Conservation (phyloP, 345 rosid genomes). For the Streptanthus diversifolius region DNA sequence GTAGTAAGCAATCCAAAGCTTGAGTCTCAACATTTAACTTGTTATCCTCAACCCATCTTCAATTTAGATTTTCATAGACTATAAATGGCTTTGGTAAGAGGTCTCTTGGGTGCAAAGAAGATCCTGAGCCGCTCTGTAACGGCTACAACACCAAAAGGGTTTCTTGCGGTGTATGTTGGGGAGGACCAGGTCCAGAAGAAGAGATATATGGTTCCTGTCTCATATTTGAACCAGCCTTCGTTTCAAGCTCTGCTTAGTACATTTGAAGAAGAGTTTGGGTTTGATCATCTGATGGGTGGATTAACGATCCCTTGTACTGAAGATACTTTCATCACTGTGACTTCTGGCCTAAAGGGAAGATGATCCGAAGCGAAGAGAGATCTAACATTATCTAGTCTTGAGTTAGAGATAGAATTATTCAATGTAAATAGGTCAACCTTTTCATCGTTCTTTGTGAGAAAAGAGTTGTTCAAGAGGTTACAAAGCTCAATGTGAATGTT, state of each 20-base stretch:
- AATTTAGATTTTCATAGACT: background rate
- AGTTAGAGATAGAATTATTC: constrained; percentile 9
- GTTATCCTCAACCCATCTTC: background rate
- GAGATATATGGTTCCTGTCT: constrained; percentile 44
- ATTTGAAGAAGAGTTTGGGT: constrained; percentile 51
- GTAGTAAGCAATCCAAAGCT: background rate
- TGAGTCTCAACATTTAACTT: background rate
- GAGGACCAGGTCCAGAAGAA: constrained; percentile 37
- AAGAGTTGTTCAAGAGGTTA: constrained; percentile 15
- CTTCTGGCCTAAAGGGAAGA: constrained; percentile 26
- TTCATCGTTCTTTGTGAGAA: constrained; percentile 1
- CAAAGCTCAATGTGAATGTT: background rate
- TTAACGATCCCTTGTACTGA: constrained; percentile 49
- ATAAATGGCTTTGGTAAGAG: constrained; percentile 15
- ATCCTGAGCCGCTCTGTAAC: constrained; percentile 23
- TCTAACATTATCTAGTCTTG: background rate
- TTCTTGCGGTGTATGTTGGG: constrained; percentile 49
- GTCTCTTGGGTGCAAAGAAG: constrained; percentile 16
- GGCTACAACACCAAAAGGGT: constrained; percentile 35
- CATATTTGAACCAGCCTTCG: constrained; percentile 37
- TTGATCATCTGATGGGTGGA: constrained; percentile 49
- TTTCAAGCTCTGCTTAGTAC: constrained; percentile 43
- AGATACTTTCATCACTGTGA: constrained; percentile 38
- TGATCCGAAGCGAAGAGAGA: background rate
- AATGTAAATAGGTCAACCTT: background rate